Conservation (phyloP, 345 rosid genomes). For the Theobroma cacao region DNA sequence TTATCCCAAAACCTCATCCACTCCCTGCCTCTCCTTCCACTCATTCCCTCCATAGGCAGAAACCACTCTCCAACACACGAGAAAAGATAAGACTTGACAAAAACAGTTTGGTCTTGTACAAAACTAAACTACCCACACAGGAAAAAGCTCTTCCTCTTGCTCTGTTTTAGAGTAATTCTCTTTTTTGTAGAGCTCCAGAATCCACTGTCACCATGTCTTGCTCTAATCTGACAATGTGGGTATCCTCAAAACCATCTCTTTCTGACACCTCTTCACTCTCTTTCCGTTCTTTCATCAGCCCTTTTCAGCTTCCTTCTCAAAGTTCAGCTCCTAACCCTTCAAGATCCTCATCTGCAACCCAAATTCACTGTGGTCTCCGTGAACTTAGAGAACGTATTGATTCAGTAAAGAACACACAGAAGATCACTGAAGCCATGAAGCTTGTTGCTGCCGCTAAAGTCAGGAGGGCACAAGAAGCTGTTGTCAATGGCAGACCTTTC, state of each 20-base stretch:
- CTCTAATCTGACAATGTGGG: conserved; percentile 80
- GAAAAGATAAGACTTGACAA: conserved; percentile 36
- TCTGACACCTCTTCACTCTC: conserved; percentile 74
- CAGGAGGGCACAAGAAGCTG: conserved; percentile 96
- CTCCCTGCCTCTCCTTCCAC: conserved; percentile 48
- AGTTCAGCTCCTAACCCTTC: conserved; percentile 37
- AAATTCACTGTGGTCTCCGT: conserved; percentile 73
- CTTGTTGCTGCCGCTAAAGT: conserved; percentile 97
- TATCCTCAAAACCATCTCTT: conserved; percentile 69
- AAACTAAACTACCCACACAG: conserved; percentile 12
- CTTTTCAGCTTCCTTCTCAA: conserved; percentile 52
- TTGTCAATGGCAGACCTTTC: conserved; percentile 85
- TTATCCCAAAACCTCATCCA: conserved; percentile 78
- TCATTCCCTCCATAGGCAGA: conserved; percentile 30
- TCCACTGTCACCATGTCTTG: conserved; percentile 51
- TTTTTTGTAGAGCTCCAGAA: conserved; percentile 11
- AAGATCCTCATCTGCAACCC: conserved; percentile 48
- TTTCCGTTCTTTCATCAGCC: conserved; percentile 59
- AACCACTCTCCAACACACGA: conserved; percentile 10
- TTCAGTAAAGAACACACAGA: conserved; percentile 90
- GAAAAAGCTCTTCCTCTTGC: conserved; percentile 17
- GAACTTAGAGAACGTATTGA: conserved; percentile 76
- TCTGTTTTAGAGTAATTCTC: conserved; percentile 10
- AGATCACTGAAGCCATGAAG: conserved; percentile 99
- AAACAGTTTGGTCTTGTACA: background rate